phyloP scores from a whole-genome alignment of 106 monocot genomes.

The Dendrobium catenatum region DNA sequence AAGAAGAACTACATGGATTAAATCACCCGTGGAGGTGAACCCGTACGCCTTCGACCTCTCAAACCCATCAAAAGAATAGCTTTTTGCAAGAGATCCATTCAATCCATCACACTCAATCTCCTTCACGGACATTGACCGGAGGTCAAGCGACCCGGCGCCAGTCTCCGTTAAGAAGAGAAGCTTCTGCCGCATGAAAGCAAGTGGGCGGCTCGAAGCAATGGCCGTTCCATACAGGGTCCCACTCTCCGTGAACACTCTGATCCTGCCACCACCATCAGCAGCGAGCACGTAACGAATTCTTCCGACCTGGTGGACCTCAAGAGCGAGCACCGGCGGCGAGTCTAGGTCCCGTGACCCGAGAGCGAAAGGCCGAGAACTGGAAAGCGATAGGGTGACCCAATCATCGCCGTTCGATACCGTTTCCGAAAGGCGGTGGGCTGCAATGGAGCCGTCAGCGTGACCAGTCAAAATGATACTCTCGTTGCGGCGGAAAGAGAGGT shows the following conservation, averaged over 20 bases:
- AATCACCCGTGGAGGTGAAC: conserved; percentile 53
- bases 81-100: conserved; percentile 52
- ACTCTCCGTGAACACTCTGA: conserved; percentile 73
- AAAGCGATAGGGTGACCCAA: conserved; percentile 41
- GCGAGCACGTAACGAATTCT: conserved; percentile 52
- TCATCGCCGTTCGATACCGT: conserved; percentile 48
- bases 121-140: conserved; percentile 60
- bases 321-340: conserved; percentile 33
- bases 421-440: conserved; percentile 49
- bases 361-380: conserved; percentile 27
- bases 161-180: conserved; percentile 78
- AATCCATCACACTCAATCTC: conserved; percentile 83
- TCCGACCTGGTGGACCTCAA: conserved; percentile 57
- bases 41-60: conserved; percentile 91
- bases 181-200: conserved; percentile 75
- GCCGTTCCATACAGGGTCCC: conserved; percentile 71
- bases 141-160: conserved; percentile 75
- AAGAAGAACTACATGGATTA: conserved; percentile 60
- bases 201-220: conserved; percentile 34
- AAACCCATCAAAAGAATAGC: conserved; percentile 58
- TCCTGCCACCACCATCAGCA: conserved; percentile 51
- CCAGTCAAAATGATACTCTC: conserved; percentile 73
- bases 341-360: conserved; percentile 30
- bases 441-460: conserved; percentile 72
- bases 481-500: conserved; percentile 41